Evolutionary conservation across 2,329 filamentous ascomycete species (phyloP), one percentile per base, ranked within the genome.

Genomic region (Whalleya microplaca): DNA sequence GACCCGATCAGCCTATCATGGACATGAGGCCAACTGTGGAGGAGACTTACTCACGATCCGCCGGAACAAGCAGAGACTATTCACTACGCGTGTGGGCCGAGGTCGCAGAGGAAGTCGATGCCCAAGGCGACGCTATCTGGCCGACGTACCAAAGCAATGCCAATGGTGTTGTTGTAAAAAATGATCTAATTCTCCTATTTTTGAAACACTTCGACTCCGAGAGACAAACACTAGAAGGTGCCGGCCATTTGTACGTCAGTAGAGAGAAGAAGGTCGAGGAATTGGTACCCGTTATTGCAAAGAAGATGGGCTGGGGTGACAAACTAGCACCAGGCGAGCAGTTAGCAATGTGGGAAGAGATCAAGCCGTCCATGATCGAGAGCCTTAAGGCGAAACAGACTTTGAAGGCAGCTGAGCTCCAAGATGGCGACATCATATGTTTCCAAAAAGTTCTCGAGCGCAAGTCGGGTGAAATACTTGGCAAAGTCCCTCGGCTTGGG

Each of bases 361-460:
- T 99, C 76, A 99, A 98, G 76, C 92, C 93, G 49, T 91, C 87
- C 58, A 98, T 98, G 93, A 96, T 99, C 64, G 96, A 99, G 71
- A 83, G 85, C 6, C 89, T 99, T 79, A 98, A 97, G 75, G 84
- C 88, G 0, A 98, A 96, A 76, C 87, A 92, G 69, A 92, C 92
- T 0, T 82, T 99, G 57, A 90, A 92, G 64, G 87, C 91, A 57
- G 95, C 95, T 1, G 96, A 99, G 72, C 89, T 99, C 21, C 94
- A 98, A 71, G 94, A 99, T 67, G 95, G 95, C 47, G 95, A 99
- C 70, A 96, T 99, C 64, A 86, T 99, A 54, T 96, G 93, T 70
- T 97, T 98, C 76, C 95, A 99, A 72, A 84, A 85, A 57, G 78
- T 82, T 21, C 75, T 71, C 1, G 82, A 84, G 45, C 74, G 74